Conservation (phyloP, 1,139 yeast genomes). For the Taphrina populina region DNA sequence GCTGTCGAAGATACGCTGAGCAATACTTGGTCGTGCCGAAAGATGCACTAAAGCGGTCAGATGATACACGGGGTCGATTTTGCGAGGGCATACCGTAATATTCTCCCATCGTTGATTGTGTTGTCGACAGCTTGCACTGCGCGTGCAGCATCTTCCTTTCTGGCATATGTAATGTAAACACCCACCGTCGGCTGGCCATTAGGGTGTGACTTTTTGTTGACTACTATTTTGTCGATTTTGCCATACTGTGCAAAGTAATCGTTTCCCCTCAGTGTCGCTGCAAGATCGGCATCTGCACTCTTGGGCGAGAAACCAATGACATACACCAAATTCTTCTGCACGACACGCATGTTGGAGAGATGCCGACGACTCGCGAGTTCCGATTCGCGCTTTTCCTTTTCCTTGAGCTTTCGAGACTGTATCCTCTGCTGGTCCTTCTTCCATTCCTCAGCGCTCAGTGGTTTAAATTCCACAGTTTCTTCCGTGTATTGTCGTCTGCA, state of each 20-base stretch:
- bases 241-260: constrained; percentile 98
- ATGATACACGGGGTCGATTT: constrained; percentile 44
- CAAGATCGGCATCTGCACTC: constrained; percentile 83
- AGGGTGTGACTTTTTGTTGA: constrained; percentile 62
- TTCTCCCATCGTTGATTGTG: constrained; percentile 83
- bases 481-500: constrained; percentile 94
- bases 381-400: constrained; percentile 86
- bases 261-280: constrained; percentile 78
- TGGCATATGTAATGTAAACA: constrained; percentile 89
- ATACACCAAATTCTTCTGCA: constrained; percentile 93
- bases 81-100: constrained; percentile 47
- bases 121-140: constrained; percentile 96
- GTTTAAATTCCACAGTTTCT: constrained; percentile 82
- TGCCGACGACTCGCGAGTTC: constrained; percentile 86
- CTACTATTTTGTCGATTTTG: constrained; percentile 87
- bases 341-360: constrained; percentile 93
- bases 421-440: constrained; percentile 63
- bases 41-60: constrained; percentile 57
- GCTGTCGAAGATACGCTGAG: constrained; percentile 89
- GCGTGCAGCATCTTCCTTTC: constrained; percentile 88
- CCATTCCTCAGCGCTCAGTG: constrained; percentile 78
- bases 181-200: constrained; percentile 75
- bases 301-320: constrained; percentile 95
- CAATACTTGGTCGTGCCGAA: constrained; percentile 99
- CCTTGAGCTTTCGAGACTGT: constrained; percentile 78